phyloP scores from a whole-genome alignment of 306 rosid genomes.

The Ziziphus jujuba region DNA sequence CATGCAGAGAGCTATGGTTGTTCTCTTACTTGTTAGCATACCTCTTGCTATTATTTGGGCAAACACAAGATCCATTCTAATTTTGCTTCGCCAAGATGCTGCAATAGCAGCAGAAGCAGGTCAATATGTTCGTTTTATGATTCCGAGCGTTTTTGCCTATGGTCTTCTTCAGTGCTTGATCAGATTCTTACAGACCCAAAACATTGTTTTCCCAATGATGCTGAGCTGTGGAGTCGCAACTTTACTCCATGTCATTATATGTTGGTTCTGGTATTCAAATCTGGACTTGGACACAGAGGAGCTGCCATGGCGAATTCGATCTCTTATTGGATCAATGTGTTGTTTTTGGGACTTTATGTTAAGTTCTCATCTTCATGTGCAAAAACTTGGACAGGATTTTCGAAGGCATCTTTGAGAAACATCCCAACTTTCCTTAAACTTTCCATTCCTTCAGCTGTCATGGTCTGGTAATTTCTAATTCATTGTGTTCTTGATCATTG shows the following conservation, averaged over 20 bases:
- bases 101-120: slow-evolving; percentile 50
- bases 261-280: slow-evolving; percentile 44
- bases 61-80: slow-evolving; percentile 43
- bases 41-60: slow-evolving; percentile 45
- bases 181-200: slow-evolving; percentile 54
- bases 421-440: slow-evolving; percentile 43
- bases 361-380: slow-evolving; percentile 31
- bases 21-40: slow-evolving; percentile 36
- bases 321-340: slow-evolving; percentile 45
- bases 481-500: no score
- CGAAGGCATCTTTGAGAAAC: slow-evolving; percentile 45
- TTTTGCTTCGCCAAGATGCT: slow-evolving; percentile 38
- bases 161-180: slow-evolving; percentile 47
- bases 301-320: slow-evolving; percentile 49
- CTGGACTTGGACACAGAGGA: slow-evolving; percentile 43
- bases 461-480: slow-evolving; percentile 34
- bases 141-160: slow-evolving; percentile 46
- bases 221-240: slow-evolving; percentile 46
- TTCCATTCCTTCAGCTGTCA: slow-evolving; percentile 54
- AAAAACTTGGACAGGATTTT: slow-evolving; percentile 53
- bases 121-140: slow-evolving; percentile 39
- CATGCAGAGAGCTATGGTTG: slow-evolving; percentile 53
- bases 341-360: slow-evolving; percentile 36
- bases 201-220: slow-evolving; percentile 53
- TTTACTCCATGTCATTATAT: slow-evolving; percentile 39